Conservation (phyloP, 2,329 filamentous ascomycete species). For the Stachybotrys chartarum region DNA sequence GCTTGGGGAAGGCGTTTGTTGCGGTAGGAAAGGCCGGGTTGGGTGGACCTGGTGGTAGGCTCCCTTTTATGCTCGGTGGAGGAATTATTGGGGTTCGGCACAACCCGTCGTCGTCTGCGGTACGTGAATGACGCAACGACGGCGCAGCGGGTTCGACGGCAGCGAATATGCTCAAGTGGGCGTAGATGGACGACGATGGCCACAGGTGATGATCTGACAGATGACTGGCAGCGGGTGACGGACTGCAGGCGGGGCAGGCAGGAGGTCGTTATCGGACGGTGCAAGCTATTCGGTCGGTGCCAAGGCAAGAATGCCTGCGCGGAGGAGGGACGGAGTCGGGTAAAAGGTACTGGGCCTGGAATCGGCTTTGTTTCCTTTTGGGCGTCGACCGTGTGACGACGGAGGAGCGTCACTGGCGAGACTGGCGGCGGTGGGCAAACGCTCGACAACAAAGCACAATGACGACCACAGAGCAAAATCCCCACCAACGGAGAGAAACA, state of each 20-base stretch:
- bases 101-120: background rate
- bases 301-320: background rate
- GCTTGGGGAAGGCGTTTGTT: constrained; percentile 15
- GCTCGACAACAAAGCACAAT: background rate
- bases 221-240: background rate
- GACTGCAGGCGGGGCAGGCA: background rate
- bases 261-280: background rate
- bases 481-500: background rate
- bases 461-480: background rate
- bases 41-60: constrained; percentile 5
- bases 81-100: background rate
- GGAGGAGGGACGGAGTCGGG: background rate
- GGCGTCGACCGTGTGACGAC: background rate
- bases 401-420: background rate
- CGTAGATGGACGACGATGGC: background rate
- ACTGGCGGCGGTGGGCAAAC: background rate
- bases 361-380: background rate
- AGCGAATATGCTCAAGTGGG: background rate
- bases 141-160: background rate
- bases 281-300: background rate
- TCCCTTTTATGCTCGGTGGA: constrained; percentile 1
- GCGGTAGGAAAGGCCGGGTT: constrained; percentile 19
- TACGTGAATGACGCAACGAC: background rate
- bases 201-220: background rate
- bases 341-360: background rate